Evolutionary conservation across 1,284 basidiomycete genomes (phyloP), one percentile per base, ranked within the genome.

Genomic region (Melampsora larici-populina): DNA sequence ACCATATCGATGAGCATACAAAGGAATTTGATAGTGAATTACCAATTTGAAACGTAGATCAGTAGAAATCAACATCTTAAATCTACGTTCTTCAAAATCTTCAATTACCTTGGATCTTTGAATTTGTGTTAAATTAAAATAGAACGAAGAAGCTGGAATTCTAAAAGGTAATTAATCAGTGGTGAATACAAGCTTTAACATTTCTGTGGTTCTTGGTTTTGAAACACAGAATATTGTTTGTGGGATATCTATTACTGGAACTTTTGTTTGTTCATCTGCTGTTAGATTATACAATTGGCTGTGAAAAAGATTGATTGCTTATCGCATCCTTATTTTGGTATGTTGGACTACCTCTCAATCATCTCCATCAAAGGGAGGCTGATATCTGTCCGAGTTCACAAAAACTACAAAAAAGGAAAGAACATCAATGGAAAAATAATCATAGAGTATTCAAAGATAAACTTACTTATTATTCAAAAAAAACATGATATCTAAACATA

Each of bases 221-320:
- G 90, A 88, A 79, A 94, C 94, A 84, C 99, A 99, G 80, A 99
- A 93, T 83, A 99, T 98, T 7, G 95, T 99, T 0, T 84, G 93
- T 88, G 78, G 95, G 89, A 70, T 92, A 8, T 78, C 76, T 86
- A 86, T 78, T 0, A 86, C 86, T 0, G 74, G 74, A 60, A 87
- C 86, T n/a, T 88, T 87, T 29, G 87, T 87, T 43, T 86, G 85
- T 60, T 82, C 84, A 46, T 82, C 80, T 75, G 84, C 82, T 43
- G 83, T 82, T 55, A 78, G n/a, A n/a, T n/a, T n/a, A n/a, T n/a
- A n/a, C n/a, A n/a, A n/a, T n/a, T n/a, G n/a, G n/a, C n/a, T n/a
- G n/a, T n/a, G n/a, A n/a, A n/a, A n/a, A n/a, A n/a, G n/a, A n/a
- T n/a, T n/a, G n/a, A n/a, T n/a, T n/a, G n/a, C n/a, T n/a, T n/a